A percentile compares a stretch with the other conserved stretches of the same genome.
These are phyloP conservation scores for Jackrogersella minutella DNA, from an alignment of 495 filamentous ascomycete genomes.

Conservation along the genomic window DNA sequence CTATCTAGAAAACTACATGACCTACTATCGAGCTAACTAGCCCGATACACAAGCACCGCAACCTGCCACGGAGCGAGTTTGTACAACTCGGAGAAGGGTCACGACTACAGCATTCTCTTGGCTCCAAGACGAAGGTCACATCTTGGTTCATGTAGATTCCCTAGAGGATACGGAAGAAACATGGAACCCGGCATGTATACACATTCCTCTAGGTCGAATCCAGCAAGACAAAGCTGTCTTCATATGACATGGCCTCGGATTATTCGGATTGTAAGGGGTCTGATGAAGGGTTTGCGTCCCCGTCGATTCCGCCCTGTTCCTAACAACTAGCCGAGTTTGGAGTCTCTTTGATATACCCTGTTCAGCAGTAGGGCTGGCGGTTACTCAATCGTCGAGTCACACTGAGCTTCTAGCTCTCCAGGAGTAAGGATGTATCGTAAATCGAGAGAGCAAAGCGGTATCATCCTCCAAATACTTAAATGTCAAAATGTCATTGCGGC, in stretches of 20 bases:
- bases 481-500: slow-evolving; percentile 17
- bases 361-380: background rate
- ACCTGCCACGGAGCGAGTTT: background rate
- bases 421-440: background rate
- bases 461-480: background rate
- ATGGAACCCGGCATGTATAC: background rate
- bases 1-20: background rate
- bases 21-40: background rate
- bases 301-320: background rate
- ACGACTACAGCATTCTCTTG: background rate
- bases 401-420: background rate
- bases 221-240: background rate
- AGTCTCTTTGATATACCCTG: background rate
- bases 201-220: background rate
- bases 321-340: too few relatives aligned
- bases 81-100: background rate
- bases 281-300: background rate
- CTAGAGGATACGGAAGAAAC: background rate
- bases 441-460: background rate
- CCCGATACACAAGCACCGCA: background rate
- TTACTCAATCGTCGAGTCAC: background rate
- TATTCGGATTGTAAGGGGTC: background rate
- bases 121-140: too few relatives aligned
- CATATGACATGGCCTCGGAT: background rate
- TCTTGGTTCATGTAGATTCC: background rate